These are phyloP conservation scores for Lipomyces japonicus DNA, from an alignment of 805 yeast genomes.

Conservation along the genomic window DNA sequence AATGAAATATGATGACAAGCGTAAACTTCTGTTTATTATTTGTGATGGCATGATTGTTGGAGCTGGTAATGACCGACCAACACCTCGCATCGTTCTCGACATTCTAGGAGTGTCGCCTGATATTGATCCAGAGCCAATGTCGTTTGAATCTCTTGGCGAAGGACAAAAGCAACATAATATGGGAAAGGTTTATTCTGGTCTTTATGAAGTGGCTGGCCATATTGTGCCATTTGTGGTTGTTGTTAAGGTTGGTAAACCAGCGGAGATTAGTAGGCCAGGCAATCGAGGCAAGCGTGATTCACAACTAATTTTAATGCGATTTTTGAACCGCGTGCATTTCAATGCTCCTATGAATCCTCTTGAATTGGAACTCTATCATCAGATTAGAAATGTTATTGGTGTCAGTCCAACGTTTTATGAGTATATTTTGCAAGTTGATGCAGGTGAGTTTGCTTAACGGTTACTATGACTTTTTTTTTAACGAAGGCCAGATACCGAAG, in stretches of 20 bases:
- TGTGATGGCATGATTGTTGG: constrained; percentile 65
- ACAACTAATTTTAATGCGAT: constrained; percentile 57
- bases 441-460: constrained; percentile 36
- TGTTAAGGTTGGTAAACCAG: constrained; percentile 60
- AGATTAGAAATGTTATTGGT: constrained; percentile 56
- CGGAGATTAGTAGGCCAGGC: constrained; percentile 56
- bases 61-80: constrained; percentile 55
- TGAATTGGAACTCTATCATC: constrained; percentile 53
- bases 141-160: constrained; percentile 57
- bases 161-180: constrained; percentile 60
- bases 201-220: constrained; percentile 54
- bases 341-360: constrained; percentile 58
- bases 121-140: constrained; percentile 51
- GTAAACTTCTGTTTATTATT: constrained; percentile 52
- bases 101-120: constrained; percentile 53
- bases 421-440: constrained; percentile 55
- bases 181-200: constrained; percentile 59
- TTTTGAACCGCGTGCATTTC: constrained; percentile 57
- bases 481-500: constrained; percentile 44
- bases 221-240: constrained; percentile 54
- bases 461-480: neutral
- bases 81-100: constrained; percentile 55
- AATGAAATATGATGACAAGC: constrained; percentile 56
- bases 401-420: constrained; percentile 57
- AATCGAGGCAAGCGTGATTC: constrained; percentile 66